Conservation (phyloP, 495 filamentous ascomycete species). For the Annulohypoxylon stygium region DNA sequence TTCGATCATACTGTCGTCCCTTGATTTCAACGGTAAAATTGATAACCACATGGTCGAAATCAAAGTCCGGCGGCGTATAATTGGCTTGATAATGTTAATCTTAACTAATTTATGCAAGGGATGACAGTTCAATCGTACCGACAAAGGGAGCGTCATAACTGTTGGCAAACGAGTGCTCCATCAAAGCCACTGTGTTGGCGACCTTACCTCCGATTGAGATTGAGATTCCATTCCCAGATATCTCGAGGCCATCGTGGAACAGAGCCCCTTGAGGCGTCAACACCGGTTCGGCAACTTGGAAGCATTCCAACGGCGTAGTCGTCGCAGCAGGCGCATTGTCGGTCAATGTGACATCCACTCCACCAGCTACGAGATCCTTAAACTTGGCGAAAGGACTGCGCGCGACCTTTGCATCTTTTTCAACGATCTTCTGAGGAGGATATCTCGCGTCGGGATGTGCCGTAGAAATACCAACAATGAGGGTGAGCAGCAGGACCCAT, state of each 20-base stretch:
- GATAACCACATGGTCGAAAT: constrained; percentile 84
- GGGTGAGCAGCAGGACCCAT: constrained; percentile 32
- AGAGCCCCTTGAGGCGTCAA: constrained; percentile 57
- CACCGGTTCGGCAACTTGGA: constrained; percentile 78
- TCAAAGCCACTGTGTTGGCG: constrained; percentile 65
- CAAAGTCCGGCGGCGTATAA: constrained; percentile 80
- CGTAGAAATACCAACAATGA: constrained; percentile 37
- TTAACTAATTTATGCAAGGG: neutral
- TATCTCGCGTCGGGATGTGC: constrained; percentile 40
- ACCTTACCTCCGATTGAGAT: constrained; percentile 36
- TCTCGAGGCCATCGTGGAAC: constrained; percentile 54
- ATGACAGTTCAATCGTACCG: constrained; percentile 62
- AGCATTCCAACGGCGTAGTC: constrained; percentile 64
- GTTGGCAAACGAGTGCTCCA: constrained; percentile 80
- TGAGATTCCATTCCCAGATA: constrained; percentile 23
- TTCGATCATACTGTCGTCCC: constrained; percentile 84
- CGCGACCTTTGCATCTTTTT: constrained; percentile 13
- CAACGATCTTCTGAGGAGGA: constrained; percentile 24
- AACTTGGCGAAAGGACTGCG: constrained; percentile 45
- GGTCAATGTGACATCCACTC: constrained; percentile 10
- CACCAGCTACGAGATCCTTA: constrained; percentile 36
- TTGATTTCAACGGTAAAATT: constrained; percentile 83
- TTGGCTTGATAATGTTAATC: constrained; percentile 61
- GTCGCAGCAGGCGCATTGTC: constrained; percentile 28
- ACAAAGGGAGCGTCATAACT: constrained; percentile 87